Evolutionary conservation across 2,329 filamentous ascomycete species (phyloP).

Genomic region (Neofusicoccum kwambonambiense): DNA sequence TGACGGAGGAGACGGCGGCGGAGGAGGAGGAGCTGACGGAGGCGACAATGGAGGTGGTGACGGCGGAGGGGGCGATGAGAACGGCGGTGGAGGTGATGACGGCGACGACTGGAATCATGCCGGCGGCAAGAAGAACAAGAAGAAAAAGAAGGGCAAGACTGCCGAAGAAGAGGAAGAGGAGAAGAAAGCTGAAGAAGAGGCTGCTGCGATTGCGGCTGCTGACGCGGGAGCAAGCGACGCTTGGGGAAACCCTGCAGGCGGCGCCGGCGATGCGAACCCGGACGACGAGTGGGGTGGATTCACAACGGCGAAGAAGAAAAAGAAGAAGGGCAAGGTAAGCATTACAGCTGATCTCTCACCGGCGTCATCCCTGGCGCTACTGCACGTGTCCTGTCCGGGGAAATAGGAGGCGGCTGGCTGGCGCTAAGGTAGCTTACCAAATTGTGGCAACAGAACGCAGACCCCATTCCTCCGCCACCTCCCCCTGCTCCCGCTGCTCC

Average conservation of each 20-base stretch:
- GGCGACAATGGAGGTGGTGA: constrained; percentile 27
- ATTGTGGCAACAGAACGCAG: constrained; percentile 9
- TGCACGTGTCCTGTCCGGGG: background rate
- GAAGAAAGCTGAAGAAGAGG: constrained; percentile 37
- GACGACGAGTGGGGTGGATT: constrained; percentile 49
- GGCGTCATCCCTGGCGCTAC: background rate
- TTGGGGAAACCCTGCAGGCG: constrained; percentile 10
- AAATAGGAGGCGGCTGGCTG: background rate
- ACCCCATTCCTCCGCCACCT: constrained; percentile 21
- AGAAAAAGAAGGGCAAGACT: constrained; percentile 38
- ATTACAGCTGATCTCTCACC: background rate
- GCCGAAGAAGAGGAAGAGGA: constrained; percentile 29
- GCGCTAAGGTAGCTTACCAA: constrained; percentile 15
- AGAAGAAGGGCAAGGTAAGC: constrained; percentile 54
- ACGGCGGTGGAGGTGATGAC: constrained; percentile 29
- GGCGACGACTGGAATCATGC: constrained; percentile 34
- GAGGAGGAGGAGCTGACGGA: constrained; percentile 28
- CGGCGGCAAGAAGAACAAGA: constrained; percentile 41
- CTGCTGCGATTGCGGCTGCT: constrained; percentile 30
- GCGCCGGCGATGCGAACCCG: constrained; percentile 27
- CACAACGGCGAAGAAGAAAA: constrained; percentile 50
- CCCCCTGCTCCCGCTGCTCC: constrained; percentile 31
- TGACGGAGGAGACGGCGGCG: constrained; percentile 35
- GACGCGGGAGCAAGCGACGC: constrained; percentile 26
- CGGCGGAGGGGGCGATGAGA: constrained; percentile 35